These are phyloP conservation scores for Botrytis fragariae DNA, from an alignment of 2,329 filamentous ascomycete genomes.

Conservation along the genomic window DNA sequence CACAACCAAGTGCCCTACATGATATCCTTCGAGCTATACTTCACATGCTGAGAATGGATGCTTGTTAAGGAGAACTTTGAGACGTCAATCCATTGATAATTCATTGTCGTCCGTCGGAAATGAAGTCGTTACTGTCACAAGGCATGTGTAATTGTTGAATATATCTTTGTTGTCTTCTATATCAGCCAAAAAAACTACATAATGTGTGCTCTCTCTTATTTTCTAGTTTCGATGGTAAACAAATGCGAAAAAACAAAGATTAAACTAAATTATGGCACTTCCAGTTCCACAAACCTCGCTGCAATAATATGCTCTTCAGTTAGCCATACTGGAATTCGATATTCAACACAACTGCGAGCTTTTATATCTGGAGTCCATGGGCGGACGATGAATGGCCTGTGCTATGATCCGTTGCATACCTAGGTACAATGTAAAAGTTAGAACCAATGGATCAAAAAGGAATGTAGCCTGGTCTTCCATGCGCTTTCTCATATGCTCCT, in stretches of 20 bases:
- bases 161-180: not conserved
- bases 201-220: not conserved
- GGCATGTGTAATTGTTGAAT: not conserved
- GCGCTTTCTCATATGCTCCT: not conserved
- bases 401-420: not conserved
- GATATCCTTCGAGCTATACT: no score
- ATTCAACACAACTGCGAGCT: not conserved
- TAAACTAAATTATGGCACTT: no score
- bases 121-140: not conserved
- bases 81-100: no score
- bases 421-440: not conserved
- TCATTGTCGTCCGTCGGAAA: no score
- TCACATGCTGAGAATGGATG: no score
- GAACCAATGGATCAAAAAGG: not conserved
- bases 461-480: rapidly evolving
- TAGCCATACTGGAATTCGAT: no score
- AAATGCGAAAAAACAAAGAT: rapidly evolving
- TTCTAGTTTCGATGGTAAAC: not conserved
- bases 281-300: not conserved
- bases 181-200: not conserved
- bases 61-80: not conserved
- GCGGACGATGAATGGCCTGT: not conserved
- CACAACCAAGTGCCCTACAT: no score
- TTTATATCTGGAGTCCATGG: not conserved
- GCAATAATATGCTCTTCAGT: rapidly evolving